These are phyloP conservation scores for Calamus simplicifolius DNA, from an alignment of 176 grass and related monocot genomes.

Conservation along the genomic window DNA sequence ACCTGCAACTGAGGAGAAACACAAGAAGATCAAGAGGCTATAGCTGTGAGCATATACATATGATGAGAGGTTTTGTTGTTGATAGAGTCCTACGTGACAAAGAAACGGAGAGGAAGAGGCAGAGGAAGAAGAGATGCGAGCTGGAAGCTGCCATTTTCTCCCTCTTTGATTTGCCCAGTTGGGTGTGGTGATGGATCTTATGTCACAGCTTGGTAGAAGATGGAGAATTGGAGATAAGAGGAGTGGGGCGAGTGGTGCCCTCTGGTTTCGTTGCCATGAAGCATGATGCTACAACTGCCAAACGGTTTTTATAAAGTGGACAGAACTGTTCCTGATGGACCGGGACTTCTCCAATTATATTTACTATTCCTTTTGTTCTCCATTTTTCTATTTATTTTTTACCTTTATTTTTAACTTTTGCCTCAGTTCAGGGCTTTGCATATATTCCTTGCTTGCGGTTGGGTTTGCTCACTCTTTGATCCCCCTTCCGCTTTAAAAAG, in stretches of 20 bases:
- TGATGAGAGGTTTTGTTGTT: background rate
- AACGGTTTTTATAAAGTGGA: background rate
- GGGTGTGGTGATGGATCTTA: background rate
- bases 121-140: constrained; percentile 14
- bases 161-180: background rate
- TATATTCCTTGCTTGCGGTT: constrained; percentile 69
- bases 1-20: constrained; percentile 2
- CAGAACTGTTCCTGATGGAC: constrained; percentile 4
- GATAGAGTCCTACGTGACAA: constrained; percentile 9
- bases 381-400: background rate
- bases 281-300: too few species aligned
- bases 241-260: too few species aligned
- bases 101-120: constrained; percentile 6
- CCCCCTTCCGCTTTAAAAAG: too few species aligned
- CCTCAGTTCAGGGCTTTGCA: constrained; percentile 19
- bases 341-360: background rate
- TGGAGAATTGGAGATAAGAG: too few species aligned
- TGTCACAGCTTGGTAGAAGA: too few species aligned
- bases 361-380: constrained; percentile 11
- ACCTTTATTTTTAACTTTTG: background rate
- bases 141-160: background rate
- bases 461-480: constrained; percentile 25
- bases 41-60: background rate
- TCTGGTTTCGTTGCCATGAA: too few species aligned
- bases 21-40: background rate